Evolutionary conservation across 2,329 filamentous ascomycete genomes (phyloP).

Genomic region (Phoma sp.): DNA sequence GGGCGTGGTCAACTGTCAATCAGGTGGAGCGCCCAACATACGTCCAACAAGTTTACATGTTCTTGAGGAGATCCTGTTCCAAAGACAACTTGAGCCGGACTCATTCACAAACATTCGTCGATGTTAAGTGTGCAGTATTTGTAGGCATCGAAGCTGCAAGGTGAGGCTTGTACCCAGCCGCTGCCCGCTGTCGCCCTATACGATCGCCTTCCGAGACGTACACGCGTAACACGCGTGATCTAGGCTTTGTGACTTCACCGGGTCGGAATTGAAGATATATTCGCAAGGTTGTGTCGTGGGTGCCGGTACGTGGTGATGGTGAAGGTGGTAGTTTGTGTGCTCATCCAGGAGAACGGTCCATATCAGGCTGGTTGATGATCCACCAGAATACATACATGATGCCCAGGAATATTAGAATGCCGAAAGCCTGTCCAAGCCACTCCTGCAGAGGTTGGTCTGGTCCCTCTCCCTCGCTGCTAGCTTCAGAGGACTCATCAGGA

Average conservation of each 20-base stretch:
- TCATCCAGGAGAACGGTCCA: background rate
- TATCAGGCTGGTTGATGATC: slow-evolving; percentile 31
- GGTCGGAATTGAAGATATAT: background rate
- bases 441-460: slow-evolving; percentile 34
- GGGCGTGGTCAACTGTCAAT: too few relatives aligned
- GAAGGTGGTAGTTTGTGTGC: background rate
- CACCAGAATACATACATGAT: slow-evolving; percentile 44
- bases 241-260: background rate
- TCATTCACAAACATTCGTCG: too few relatives aligned
- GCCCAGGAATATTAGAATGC: slow-evolving; percentile 33
- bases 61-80: too few relatives aligned
- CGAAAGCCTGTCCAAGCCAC: slow-evolving; percentile 38
- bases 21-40: too few relatives aligned
- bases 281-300: background rate
- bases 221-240: too few relatives aligned
- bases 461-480: slow-evolving; percentile 37
- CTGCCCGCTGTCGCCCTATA: background rate
- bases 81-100: too few relatives aligned
- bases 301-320: background rate
- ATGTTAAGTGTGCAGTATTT: background rate
- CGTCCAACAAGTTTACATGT: too few relatives aligned
- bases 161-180: background rate
- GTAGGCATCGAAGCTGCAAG: background rate
- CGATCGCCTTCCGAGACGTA: background rate
- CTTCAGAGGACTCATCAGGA: slow-evolving; percentile 37